Base-by-base conservation (phyloP, 1,284 basidiomycete genomes). In the Macrocystidia cucumis region DNA sequence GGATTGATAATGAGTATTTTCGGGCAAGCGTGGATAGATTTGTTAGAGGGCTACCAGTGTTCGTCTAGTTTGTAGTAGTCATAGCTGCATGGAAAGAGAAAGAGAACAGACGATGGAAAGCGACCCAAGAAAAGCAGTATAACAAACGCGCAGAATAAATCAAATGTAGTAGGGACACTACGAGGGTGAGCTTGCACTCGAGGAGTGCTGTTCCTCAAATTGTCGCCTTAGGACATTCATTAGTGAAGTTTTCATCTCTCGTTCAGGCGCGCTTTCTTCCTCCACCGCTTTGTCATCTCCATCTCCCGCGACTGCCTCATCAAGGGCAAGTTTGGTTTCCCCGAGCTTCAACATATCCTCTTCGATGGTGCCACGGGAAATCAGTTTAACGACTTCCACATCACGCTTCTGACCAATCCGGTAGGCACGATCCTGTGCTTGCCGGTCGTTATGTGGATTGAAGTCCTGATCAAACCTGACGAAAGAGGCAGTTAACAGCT, bases 401-500 rank as follows among this genome's bases (percentile, higher is more conserved):
- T 92, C 80, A 35, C 80, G 77, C 52, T 86, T 90, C 58, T 96
- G 92, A 11, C 91, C 95, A 47, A 99, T 97, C n/a, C 96, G 85
- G 56, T 98, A 98, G 18, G 92, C 92, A 23, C 96, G 81, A 57
- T 99, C 96, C 38, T 95, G 91, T 0, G 96, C 96, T 63, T 98
- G 95, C 43, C 86, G 78, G 63, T 98, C 95, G 49, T 86, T 88
- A 54, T 84, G 83, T 5, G 82, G 88, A 57, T 96, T 98, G 59
- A 95, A 97, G 57, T 98, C 96, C 56, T 97, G 93, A 56, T 99
- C 96, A 55, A 95, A 98, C 69, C 81, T 84, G 42, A 9, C 28
- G 35, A 28, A 34, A 32, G 35, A 39, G n/a, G 11, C 8, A 20
- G 24, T 17, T 12, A 29, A 29, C 11, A 34, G 14, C 20, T 2